Evolutionary conservation across 139 green algal genomes (phyloP).

Genomic region (Nannochloris sp.): DNA sequence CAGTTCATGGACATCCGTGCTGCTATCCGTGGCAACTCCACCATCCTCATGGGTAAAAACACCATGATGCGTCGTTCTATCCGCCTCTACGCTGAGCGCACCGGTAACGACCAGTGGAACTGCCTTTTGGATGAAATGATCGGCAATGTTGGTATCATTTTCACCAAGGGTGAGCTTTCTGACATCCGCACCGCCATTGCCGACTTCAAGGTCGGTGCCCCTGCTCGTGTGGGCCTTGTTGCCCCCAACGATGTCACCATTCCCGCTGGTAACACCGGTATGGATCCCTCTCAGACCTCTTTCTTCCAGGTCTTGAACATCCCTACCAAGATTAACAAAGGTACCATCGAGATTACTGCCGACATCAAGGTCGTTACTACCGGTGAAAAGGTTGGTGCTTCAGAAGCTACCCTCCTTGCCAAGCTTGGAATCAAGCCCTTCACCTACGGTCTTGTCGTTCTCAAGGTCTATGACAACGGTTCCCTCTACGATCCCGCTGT

Average conservation of each 20-base stretch:
- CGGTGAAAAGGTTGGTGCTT: conserved; percentile 86
- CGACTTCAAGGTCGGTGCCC: conserved; percentile 88
- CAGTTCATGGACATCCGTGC: conserved; percentile 97
- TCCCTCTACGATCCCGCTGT: conserved; percentile 76
- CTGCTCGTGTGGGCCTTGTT: conserved; percentile 83
- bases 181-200: conserved; percentile 72
- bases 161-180: conserved; percentile 80
- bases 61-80: conserved; percentile 98
- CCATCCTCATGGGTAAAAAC: conserved; percentile 99
- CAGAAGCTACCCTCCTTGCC: conserved; percentile 93
- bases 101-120: conserved; percentile 78
- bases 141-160: conserved; percentile 97
- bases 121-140: conserved; percentile 80
- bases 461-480: conserved; percentile 85
- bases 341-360: conserved; percentile 90
- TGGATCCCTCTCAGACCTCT: conserved; percentile 97
- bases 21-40: conserved; percentile 75
- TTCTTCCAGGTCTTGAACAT: conserved; percentile 99
- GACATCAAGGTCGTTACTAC: conserved; percentile 83
- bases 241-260: conserved; percentile 87
- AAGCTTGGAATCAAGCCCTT: conserved; percentile 99
- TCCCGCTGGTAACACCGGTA: conserved; percentile 83
- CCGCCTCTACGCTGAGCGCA: conserved; percentile 85
- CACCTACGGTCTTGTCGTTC: conserved; percentile 83
- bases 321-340: conserved; percentile 99